Evolutionary conservation across 2,329 filamentous ascomycete genomes (phyloP).

Genomic region (Colletotrichum spinosum): DNA sequence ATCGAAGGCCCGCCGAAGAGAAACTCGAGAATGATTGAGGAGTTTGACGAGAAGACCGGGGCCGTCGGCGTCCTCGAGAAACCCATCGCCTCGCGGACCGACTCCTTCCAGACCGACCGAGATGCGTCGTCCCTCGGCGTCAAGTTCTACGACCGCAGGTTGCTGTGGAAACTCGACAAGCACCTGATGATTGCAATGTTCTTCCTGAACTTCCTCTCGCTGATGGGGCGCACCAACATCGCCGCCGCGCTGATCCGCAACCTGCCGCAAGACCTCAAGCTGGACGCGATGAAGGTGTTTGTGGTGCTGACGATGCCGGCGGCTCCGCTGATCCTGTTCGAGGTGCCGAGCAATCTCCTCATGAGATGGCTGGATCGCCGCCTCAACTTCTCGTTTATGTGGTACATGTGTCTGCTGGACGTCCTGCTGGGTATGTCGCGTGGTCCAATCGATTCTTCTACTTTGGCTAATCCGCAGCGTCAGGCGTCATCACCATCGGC

Average conservation of each 20-base stretch:
- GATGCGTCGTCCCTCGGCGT: neutral
- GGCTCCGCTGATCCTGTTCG: conserved; percentile 32
- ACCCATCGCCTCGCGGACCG: neutral
- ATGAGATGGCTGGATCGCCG: conserved; percentile 37
- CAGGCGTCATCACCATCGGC: conserved; percentile 41
- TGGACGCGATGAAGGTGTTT: conserved; percentile 41
- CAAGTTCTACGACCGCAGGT: conserved; percentile 41
- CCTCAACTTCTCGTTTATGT: conserved; percentile 32
- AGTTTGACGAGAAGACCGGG: conserved; percentile 10
- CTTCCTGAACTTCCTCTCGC: conserved; percentile 44
- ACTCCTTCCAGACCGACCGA: conserved; percentile 4
- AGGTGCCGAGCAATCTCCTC: conserved; percentile 41
- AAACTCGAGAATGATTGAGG: conserved; percentile 9
- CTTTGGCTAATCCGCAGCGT: neutral
- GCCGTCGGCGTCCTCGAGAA: neutral
- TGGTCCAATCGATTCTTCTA: neutral
- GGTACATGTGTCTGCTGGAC: conserved; percentile 40
- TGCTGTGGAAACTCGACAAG: conserved; percentile 42
- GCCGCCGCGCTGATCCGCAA: conserved; percentile 41
- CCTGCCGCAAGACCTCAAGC: conserved; percentile 41
- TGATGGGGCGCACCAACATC: conserved; percentile 44
- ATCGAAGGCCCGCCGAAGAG: conserved; percentile 5
- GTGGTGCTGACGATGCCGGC: conserved; percentile 38
- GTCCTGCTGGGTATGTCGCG: conserved; percentile 33
- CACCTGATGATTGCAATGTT: conserved; percentile 42